Evolutionary conservation across 345 rosid species (phyloP).

Genomic region (Mangifera indica): DNA sequence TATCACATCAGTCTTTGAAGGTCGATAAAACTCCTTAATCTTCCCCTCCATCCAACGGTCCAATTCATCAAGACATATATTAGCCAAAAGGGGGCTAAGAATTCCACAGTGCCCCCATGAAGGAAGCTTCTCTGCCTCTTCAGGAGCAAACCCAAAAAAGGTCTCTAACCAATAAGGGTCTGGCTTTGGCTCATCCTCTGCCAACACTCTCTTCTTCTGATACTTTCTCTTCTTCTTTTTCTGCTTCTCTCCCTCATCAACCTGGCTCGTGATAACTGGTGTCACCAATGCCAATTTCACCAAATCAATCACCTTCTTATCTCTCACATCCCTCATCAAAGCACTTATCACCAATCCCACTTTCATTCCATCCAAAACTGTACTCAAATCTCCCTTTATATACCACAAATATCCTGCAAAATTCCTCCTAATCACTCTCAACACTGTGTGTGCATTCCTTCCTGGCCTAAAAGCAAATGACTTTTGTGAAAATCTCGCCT

Average conservation of each 20-base stretch:
- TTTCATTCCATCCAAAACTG: constrained; percentile 90
- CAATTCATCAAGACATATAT: constrained; percentile 88
- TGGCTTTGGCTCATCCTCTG: constrained; percentile 97
- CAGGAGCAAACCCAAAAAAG: constrained; percentile 94
- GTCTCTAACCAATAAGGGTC: constrained; percentile 98
- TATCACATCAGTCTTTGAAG: constrained; percentile 88
- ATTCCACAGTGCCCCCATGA: constrained; percentile 96
- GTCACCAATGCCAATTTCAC: constrained; percentile 73
- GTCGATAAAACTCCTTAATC: constrained; percentile 82
- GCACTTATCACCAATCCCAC: constrained; percentile 76
- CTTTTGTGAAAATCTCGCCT: constrained; percentile 79
- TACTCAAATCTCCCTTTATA: constrained; percentile 87
- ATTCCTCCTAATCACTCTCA: constrained; percentile 87
- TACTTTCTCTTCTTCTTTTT: constrained; percentile 80
- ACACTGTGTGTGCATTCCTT: constrained; percentile 77
- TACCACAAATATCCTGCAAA: constrained; percentile 95
- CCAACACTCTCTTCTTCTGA: constrained; percentile 89
- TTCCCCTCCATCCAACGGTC: constrained; percentile 84
- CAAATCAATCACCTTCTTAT: constrained; percentile 89
- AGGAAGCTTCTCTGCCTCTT: constrained; percentile 89
- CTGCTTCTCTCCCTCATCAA: constrained; percentile 63
- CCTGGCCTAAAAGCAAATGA: constrained; percentile 92
- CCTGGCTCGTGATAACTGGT: constrained; percentile 62
- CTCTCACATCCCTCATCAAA: constrained; percentile 92
- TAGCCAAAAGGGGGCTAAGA: constrained; percentile 86